Conservation (phyloP, 306 rosid species). For the Sophora flavescens region DNA sequence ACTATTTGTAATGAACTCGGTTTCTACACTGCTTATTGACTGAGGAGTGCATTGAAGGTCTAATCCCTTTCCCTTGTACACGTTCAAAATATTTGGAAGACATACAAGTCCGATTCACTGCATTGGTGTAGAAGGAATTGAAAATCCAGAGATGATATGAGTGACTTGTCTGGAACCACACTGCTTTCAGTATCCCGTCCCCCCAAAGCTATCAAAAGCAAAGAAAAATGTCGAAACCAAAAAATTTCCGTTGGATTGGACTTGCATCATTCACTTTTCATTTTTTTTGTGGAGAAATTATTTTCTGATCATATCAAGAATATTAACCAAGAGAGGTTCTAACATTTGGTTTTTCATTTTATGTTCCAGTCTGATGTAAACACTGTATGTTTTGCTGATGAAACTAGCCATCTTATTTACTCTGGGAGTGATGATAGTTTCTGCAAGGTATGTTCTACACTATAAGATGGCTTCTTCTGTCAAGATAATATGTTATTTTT, state of each 20-base stretch:
- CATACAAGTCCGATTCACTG: conserved; percentile 16
- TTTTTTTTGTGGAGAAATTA: conserved; percentile 10
- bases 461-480: conserved; percentile 22
- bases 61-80: conserved; percentile 4
- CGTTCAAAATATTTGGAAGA: conserved; percentile 24
- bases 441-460: conserved; percentile 76
- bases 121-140: conserved; percentile 26
- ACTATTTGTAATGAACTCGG: conserved; percentile 7
- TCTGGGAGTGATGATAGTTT: conserved; percentile 96
- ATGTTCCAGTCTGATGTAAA: conserved; percentile 86
- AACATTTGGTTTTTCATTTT: conserved; percentile 43
- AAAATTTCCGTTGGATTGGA: not conserved
- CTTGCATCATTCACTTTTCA: conserved; percentile 1
- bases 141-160: conserved; percentile 12
- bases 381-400: conserved; percentile 95
- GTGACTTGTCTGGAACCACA: conserved; percentile 1
- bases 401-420: conserved; percentile 91
- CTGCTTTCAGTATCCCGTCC: not conserved
- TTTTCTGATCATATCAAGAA: conserved; percentile 24
- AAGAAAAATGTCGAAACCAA: not conserved
- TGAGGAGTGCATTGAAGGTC: conserved; percentile 1
- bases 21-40: conserved; percentile 17
- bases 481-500: conserved; percentile 22
- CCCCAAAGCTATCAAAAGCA: not conserved
- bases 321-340: conserved; percentile 31